Evolutionary conservation across 352 stramenopile genomes (phyloP), one percentile per base, ranked within the genome.

Genomic region (Blastocystis sp.): DNA sequence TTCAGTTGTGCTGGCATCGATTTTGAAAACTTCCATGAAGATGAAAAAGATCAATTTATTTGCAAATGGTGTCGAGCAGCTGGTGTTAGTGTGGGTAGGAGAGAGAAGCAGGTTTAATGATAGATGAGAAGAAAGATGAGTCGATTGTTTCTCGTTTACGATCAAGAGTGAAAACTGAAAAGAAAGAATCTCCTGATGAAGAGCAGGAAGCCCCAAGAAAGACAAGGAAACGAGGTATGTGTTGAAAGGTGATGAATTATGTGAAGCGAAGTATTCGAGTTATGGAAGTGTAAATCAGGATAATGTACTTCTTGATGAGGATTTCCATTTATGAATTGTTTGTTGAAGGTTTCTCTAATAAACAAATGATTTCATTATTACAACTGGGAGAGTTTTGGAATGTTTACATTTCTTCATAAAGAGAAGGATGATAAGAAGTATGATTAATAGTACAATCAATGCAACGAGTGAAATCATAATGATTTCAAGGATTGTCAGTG

Each of bases 61-160:
- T 89, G 78, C 58, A 54, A 53, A 48, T 89, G 78, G 78, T 89
- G 78, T 24, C 60, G 78, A 37, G 66, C 78, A 24, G 78, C 51
- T 27, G 78, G 78, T 27, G 66, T 89, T 7, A 68, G 30, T 30
- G 27, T 84, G 73, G 59, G 59, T 37, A 56, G 68, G 73, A 84
- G 59, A 37, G 54, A 84, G 73, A 57, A 84, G 4, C 24, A 2
- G 73, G 37, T 44, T 13, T 66, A 81, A 56, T 33, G 73, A 40
- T 53, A 22, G 53, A 62, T 54, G 19, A 30, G 70, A 84, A 84
- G 73, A 51, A 78, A 0, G 66, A 78, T 24, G 66, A 78, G 27
- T 30, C 37, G 7, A 53, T 78, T 19, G 57, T 37, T 17, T 56
- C 24, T n/a, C 66, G 66, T 5, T 51, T 78, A 56, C 66, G 66